These are phyloP conservation scores for Tilletia caries DNA, from an alignment of 1,284 basidiomycete species.

Conservation along the genomic window DNA sequence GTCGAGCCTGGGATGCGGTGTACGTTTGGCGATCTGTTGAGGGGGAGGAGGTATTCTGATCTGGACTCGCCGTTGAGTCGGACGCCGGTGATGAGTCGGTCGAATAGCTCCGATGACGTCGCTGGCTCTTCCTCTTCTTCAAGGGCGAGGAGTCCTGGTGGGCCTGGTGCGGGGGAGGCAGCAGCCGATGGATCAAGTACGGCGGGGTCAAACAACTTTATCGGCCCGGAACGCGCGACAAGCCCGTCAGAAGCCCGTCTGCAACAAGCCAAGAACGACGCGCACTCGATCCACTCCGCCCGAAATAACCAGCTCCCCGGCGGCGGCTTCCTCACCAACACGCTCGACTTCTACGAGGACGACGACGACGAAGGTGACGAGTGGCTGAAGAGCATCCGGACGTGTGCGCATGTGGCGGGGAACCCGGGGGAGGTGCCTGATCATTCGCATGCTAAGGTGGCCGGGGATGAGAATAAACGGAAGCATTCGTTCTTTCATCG, in stretches of 20 bases:
- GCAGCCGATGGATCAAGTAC: background rate
- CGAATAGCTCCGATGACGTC: conserved; percentile 30
- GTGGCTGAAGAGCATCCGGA: conserved; percentile 54
- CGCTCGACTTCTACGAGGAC: conserved; percentile 42
- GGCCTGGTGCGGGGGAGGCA: background rate
- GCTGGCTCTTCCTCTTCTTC: background rate
- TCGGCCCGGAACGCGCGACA: background rate
- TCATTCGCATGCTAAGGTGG: conserved; percentile 46
- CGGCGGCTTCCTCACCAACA: conserved; percentile 7
- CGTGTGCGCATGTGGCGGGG: conserved; percentile 45
- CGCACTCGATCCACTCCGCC: conserved; percentile 1
- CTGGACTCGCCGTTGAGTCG: conserved; percentile 39
- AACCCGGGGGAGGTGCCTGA: conserved; percentile 40
- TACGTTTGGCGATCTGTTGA: conserved; percentile 86
- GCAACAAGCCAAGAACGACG: conserved; percentile 22
- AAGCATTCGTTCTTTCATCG: conserved; percentile 45
- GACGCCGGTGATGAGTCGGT: conserved; percentile 44
- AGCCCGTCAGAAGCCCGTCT: conserved; percentile 11
- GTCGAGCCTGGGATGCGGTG: conserved; percentile 84
- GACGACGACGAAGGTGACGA: conserved; percentile 54
- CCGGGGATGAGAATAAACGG: conserved; percentile 41
- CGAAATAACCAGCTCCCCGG: background rate
- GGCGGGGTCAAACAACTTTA: background rate
- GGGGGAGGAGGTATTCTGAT: conserved; percentile 61
- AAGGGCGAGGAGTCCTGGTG: background rate